Evolutionary conservation across 2,329 filamentous ascomycete genomes (phyloP).

Genomic region (Epichloe glyceriae): DNA sequence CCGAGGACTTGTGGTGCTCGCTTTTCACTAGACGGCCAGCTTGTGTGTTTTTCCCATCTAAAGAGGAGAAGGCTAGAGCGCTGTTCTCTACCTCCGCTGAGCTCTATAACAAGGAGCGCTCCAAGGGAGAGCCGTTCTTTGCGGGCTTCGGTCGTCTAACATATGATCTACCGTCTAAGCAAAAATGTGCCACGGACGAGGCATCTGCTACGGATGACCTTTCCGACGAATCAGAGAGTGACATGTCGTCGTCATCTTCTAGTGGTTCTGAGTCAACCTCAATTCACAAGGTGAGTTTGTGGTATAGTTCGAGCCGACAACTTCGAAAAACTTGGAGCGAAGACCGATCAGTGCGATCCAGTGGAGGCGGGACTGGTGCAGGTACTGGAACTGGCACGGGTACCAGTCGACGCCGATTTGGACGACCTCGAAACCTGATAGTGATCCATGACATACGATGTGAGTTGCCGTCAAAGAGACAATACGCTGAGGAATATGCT

Average conservation of each 20-base stretch:
- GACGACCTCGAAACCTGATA: slow-evolving; percentile 53
- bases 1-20: slow-evolving; percentile 47
- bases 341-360: slow-evolving; percentile 45
- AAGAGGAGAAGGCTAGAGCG: slow-evolving; percentile 45
- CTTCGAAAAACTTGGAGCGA: slow-evolving; percentile 44
- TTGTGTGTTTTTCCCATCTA: slow-evolving; percentile 59
- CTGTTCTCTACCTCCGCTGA: slow-evolving; percentile 34
- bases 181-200: slow-evolving; percentile 34
- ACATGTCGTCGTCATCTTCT: slow-evolving; percentile 37
- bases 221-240: slow-evolving; percentile 36
- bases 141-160: slow-evolving; percentile 43
- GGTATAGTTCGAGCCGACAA: slow-evolving; percentile 40
- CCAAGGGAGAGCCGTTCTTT: slow-evolving; percentile 42
- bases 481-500: slow-evolving; percentile 65
- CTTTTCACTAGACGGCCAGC: slow-evolving; percentile 48
- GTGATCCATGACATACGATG: slow-evolving; percentile 58
- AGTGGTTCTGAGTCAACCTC: slow-evolving; percentile 52
- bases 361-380: slow-evolving; percentile 42
- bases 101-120: slow-evolving; percentile 32
- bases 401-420: slow-evolving; percentile 33
- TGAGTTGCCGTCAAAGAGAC: slow-evolving; percentile 64
- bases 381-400: slow-evolving; percentile 38
- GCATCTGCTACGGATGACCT: slow-evolving; percentile 38
- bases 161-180: slow-evolving; percentile 36
- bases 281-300: slow-evolving; percentile 42